A percentile compares a stretch with the other conserved stretches of the same genome.
These are phyloP conservation scores for Fusarium sp. DNA, from an alignment of 2,329 filamentous ascomycete species.

Conservation along the genomic window DNA sequence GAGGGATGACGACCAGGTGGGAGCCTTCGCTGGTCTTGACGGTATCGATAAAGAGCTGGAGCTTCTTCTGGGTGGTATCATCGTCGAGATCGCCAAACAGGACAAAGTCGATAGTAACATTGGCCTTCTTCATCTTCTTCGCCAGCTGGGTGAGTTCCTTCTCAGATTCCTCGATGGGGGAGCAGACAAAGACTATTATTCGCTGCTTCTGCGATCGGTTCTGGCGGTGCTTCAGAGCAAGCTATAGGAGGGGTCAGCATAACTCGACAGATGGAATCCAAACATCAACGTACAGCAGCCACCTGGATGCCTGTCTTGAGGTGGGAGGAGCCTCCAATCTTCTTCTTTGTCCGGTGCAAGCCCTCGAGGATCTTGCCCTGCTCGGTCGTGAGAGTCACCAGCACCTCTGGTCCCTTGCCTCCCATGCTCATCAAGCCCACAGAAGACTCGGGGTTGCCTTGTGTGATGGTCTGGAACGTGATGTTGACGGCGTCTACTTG, in stretches of 20 bases:
- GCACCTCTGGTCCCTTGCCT: slow-evolving; percentile 94
- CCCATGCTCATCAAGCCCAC: slow-evolving; percentile 99
- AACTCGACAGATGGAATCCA: not conserved
- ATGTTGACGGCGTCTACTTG: slow-evolving; percentile 95
- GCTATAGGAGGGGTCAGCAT: slow-evolving; percentile 62
- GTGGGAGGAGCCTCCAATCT: slow-evolving; percentile 90
- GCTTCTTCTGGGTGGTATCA: slow-evolving; percentile 89
- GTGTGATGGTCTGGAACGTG: slow-evolving; percentile 95
- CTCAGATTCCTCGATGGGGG: slow-evolving; percentile 88
- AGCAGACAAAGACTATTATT: slow-evolving; percentile 97
- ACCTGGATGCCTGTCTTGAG: slow-evolving; percentile 96
- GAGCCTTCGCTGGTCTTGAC: slow-evolving; percentile 94
- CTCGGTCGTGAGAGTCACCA: slow-evolving; percentile 95
- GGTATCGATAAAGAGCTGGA: slow-evolving; percentile 91
- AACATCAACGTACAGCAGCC: slow-evolving; percentile 77
- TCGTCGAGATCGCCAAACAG: slow-evolving; percentile 94
- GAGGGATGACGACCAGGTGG: slow-evolving; percentile 89
- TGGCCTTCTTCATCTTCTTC: slow-evolving; percentile 99
- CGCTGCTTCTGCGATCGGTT: slow-evolving; percentile 97
- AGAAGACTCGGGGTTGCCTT: slow-evolving; percentile 95
- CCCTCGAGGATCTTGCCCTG: slow-evolving; percentile 95
- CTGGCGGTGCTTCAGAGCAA: slow-evolving; percentile 96
- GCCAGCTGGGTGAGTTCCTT: slow-evolving; percentile 89
- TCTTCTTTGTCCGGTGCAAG: slow-evolving; percentile 87
- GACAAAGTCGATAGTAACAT: slow-evolving; percentile 92